These are phyloP conservation scores for Nicotiana paniculata DNA, from an alignment of 257 asterid species.

Conservation along the genomic window DNA sequence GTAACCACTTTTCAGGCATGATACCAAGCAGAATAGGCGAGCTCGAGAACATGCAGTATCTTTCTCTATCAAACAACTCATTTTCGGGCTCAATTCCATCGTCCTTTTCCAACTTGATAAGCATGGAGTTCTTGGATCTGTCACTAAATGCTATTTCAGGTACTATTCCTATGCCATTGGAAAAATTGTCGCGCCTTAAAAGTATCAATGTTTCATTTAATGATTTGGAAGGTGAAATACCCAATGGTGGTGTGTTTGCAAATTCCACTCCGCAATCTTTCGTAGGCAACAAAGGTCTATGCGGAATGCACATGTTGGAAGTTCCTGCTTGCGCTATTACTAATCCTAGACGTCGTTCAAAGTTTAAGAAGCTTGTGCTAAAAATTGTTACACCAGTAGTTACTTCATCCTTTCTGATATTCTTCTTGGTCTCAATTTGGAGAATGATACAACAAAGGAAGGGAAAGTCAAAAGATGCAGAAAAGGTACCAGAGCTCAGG, in stretches of 20 bases:
- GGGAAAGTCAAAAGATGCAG: not conserved
- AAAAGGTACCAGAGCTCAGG: not conserved
- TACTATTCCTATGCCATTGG: slow-evolving; percentile 19
- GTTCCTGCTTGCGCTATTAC: slow-evolving; percentile 8
- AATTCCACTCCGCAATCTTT: slow-evolving; percentile 26
- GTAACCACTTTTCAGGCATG: slow-evolving; percentile 22
- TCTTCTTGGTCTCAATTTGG: slow-evolving; percentile 8
- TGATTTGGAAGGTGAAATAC: slow-evolving; percentile 28
- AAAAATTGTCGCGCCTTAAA: slow-evolving; percentile 10
- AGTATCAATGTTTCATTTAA: slow-evolving; percentile 23
- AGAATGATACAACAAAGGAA: not conserved
- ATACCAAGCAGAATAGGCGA: slow-evolving; percentile 26
- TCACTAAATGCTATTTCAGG: slow-evolving; percentile 27
- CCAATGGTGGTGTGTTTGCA: slow-evolving; percentile 29
- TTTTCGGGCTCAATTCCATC: slow-evolving; percentile 33
- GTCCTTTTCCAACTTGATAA: slow-evolving; percentile 23
- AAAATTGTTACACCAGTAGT: slow-evolving; percentile 11
- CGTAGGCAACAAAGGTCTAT: slow-evolving; percentile 14
- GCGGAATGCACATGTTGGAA: slow-evolving; percentile 15
- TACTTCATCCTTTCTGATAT: slow-evolving; percentile 2
- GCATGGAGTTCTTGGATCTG: slow-evolving; percentile 31
- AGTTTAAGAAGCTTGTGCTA: not conserved
- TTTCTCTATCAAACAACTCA: slow-evolving; percentile 24
- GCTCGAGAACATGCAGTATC: slow-evolving; percentile 13
- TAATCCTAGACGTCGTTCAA: not conserved